A percentile compares a stretch with the other conserved stretches of the same genome.
phyloP scores from a whole-genome alignment of 2,329 filamentous ascomycete genomes.

The Fusarium sp. region DNA sequence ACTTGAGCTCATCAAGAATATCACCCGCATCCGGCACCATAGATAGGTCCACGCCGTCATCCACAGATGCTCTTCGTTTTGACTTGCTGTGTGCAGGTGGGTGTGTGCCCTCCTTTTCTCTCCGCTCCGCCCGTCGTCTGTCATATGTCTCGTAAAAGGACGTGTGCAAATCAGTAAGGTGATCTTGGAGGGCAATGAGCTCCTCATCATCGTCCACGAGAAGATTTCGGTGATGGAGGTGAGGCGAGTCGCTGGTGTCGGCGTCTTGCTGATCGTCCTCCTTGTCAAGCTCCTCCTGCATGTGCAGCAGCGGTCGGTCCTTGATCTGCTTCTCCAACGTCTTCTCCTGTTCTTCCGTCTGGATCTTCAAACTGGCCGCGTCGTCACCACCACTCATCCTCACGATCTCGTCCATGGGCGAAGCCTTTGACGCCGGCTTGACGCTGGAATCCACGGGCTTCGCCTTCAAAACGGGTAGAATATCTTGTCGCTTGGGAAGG shows the following conservation, averaged over 20 bases:
- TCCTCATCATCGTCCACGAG: slow-evolving; percentile 90
- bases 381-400: slow-evolving; percentile 78
- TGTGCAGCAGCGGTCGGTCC: slow-evolving; percentile 87
- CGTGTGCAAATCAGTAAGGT: slow-evolving; percentile 77
- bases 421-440: slow-evolving; percentile 42
- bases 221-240: slow-evolving; percentile 67
- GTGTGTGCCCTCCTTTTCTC: slow-evolving; percentile 49
- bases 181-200: slow-evolving; percentile 77
- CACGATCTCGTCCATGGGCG: slow-evolving; percentile 77
- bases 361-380: slow-evolving; percentile 72
- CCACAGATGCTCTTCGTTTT: slow-evolving; percentile 47
- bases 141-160: slow-evolving; percentile 89
- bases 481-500: slow-evolving; percentile 77
- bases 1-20: slow-evolving; percentile 86
- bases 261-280: slow-evolving; percentile 61
- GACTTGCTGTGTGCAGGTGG: slow-evolving; percentile 47
- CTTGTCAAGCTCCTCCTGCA: slow-evolving; percentile 90
- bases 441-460: slow-evolving; percentile 24
- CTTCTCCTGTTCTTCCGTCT: slow-evolving; percentile 87
- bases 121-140: slow-evolving; percentile 53
- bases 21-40: slow-evolving; percentile 83
- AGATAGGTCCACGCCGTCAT: slow-evolving; percentile 56
- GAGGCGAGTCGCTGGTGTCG: slow-evolving; percentile 41
- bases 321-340: slow-evolving; percentile 87
- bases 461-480: slow-evolving; percentile 51